Evolutionary conservation across 805 yeast genomes (phyloP).

Genomic region (Candida sphagnicola): DNA sequence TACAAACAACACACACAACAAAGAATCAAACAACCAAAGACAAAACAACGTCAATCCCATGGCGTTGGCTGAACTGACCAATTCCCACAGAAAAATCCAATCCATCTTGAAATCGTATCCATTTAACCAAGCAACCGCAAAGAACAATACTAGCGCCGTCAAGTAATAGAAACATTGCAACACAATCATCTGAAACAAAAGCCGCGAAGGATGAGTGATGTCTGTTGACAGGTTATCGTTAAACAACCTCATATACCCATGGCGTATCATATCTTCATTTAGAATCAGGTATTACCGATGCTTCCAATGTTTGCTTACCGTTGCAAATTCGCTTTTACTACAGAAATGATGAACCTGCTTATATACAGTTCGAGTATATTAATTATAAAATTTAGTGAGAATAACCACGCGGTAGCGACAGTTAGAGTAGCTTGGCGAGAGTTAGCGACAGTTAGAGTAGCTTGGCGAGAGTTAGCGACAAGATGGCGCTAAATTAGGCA

Average conservation of each 20-base stretch:
- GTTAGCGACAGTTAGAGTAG: too few relatives aligned
- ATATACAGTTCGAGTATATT: too few relatives aligned
- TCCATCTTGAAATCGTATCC: constrained; percentile 66
- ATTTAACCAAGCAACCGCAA: constrained; percentile 58
- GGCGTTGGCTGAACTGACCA: constrained; percentile 68
- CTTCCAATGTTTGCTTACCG: too few relatives aligned
- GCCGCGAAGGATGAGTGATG: constrained; percentile 29
- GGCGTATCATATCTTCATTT: constrained; percentile 10
- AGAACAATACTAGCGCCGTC: constrained; percentile 65
- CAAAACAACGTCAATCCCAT: constrained; percentile 71
- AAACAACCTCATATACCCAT: constrained; percentile 24
- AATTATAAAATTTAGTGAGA: not conserved
- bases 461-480: too few relatives aligned
- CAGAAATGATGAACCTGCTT: too few relatives aligned
- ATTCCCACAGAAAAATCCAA: constrained; percentile 81
- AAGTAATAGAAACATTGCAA: constrained; percentile 77
- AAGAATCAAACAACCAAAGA: constrained; percentile 80
- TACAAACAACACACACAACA: constrained; percentile 79
- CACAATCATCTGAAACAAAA: constrained; percentile 62
- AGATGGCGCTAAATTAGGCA: too few relatives aligned
- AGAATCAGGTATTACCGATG: too few relatives aligned
- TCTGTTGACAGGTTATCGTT: constrained; percentile 21
- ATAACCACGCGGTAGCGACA: not conserved
- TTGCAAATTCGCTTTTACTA: too few relatives aligned
- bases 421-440: too few relatives aligned